These are phyloP conservation scores for Penicillium malachiteum DNA, from an alignment of 495 filamentous ascomycete genomes.

Conservation along the genomic window DNA sequence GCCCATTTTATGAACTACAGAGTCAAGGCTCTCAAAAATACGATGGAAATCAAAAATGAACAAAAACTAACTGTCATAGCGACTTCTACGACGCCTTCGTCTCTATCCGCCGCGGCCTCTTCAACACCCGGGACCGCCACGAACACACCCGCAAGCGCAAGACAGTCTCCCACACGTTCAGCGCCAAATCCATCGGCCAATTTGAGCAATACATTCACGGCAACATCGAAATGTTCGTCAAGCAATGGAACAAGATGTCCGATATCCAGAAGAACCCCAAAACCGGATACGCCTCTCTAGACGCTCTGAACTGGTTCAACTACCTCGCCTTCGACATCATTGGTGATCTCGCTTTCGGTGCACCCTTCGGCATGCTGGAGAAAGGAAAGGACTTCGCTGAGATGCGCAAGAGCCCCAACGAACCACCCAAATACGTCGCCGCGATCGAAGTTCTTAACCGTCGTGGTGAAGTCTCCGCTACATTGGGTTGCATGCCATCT, in stretches of 20 bases:
- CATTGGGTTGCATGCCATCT: constrained; percentile 46
- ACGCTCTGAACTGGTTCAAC: constrained; percentile 91
- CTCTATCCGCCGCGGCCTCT: constrained; percentile 79
- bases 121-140: constrained; percentile 81
- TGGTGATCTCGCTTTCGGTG: constrained; percentile 58
- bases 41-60: background rate
- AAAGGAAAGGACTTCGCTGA: constrained; percentile 59
- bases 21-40: background rate
- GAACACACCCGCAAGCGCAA: constrained; percentile 92
- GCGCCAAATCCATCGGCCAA: constrained; percentile 73
- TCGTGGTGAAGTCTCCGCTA: constrained; percentile 53
- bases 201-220: constrained; percentile 87
- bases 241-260: constrained; percentile 65
- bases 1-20: background rate
- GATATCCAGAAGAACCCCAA: constrained; percentile 43
- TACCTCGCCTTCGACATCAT: constrained; percentile 94
- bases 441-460: constrained; percentile 57
- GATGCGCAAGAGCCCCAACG: constrained; percentile 49
- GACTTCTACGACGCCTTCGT: constrained; percentile 93
- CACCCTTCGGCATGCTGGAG: constrained; percentile 55
- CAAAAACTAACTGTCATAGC: constrained; percentile 29
- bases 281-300: constrained; percentile 59
- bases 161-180: constrained; percentile 84
- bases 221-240: constrained; percentile 74
- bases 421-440: constrained; percentile 45